Percentiles rank a stretch among this genome's conserved stretches.
Conservation (phyloP, 148 eudicot genomes). For the Chenopodium suecicum region DNA sequence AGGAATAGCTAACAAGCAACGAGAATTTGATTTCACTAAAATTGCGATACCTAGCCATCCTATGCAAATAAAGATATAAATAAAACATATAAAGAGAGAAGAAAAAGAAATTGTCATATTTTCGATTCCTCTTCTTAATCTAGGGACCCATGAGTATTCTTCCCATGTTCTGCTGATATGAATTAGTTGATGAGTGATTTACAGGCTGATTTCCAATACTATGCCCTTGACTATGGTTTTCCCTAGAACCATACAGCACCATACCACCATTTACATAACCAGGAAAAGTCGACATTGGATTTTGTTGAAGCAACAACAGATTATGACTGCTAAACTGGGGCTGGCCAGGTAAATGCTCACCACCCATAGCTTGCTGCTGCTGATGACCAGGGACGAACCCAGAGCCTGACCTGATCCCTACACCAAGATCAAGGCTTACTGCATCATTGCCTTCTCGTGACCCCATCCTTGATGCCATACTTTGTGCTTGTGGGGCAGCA, state of each 20-base stretch:
- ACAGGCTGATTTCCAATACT: constrained; percentile 49
- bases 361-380: constrained; percentile 37
- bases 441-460: constrained; percentile 45
- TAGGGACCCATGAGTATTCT: constrained; percentile 71
- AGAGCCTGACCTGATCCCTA: constrained; percentile 52
- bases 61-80: constrained; percentile 20
- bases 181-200: constrained; percentile 56
- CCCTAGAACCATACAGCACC: constrained; percentile 55
- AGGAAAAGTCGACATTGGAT: constrained; percentile 44
- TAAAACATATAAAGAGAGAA: neutral
- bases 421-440: constrained; percentile 85
- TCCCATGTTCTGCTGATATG: constrained; percentile 63
- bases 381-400: constrained; percentile 37
- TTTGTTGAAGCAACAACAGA: constrained; percentile 40
- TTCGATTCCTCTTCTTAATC: constrained; percentile 22
- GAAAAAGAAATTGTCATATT: constrained; percentile 13
- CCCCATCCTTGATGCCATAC: constrained; percentile 38
- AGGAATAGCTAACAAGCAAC: constrained; percentile 15
- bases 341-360: constrained; percentile 38
- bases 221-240: constrained; percentile 48
- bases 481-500: constrained; percentile 29
- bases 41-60: constrained; percentile 19
- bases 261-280: constrained; percentile 63
- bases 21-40: constrained; percentile 14
- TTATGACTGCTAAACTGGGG: constrained; percentile 31